Percentiles rank a stretch among this genome's conserved stretches.
phyloP scores from a whole-genome alignment of 2,329 filamentous ascomycete genomes.

The Colletotrichum lini region DNA sequence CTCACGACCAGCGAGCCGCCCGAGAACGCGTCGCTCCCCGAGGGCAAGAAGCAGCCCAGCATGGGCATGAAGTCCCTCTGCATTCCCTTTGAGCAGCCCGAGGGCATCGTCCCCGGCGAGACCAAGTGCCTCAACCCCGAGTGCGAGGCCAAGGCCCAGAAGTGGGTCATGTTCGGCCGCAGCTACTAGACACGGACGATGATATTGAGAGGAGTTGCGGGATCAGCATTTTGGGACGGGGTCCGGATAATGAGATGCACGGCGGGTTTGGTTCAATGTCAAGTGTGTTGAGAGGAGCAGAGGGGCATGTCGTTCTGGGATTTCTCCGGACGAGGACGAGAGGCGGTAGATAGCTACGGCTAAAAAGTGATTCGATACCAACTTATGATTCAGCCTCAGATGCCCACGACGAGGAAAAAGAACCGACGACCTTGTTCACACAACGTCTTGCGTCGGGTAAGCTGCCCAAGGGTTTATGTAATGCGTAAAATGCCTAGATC shows the following conservation, averaged over 20 bases:
- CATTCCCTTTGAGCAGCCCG: conserved; percentile 86
- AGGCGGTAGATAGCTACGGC: conserved; percentile 18
- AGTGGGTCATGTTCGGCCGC: conserved; percentile 94
- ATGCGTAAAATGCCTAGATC: not conserved
- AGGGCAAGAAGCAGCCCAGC: conserved; percentile 67
- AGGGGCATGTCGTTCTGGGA: conserved; percentile 6
- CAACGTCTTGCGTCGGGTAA: no score
- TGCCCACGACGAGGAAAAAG: not conserved
- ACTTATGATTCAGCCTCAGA: conserved; percentile 20
- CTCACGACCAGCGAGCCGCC: conserved; percentile 79
- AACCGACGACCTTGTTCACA: no score
- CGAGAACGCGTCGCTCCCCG: conserved; percentile 60
- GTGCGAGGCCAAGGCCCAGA: conserved; percentile 81
- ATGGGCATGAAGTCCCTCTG: conserved; percentile 80
- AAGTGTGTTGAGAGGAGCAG: conserved; percentile 28
- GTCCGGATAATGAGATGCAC: conserved; percentile 31
- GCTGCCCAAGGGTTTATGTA: no score
- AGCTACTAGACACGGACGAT: conserved; percentile 64
- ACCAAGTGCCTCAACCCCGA: conserved; percentile 95
- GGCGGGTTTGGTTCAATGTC: conserved; percentile 33
- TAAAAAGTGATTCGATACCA: conserved; percentile 42
- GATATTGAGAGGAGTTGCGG: conserved; percentile 37
- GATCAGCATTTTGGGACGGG: conserved; percentile 36
- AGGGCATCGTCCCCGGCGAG: conserved; percentile 81
- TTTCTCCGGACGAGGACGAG: conserved; percentile 5